phyloP scores from a whole-genome alignment of 169 alveolate genomes.

The Cytauxzoon felis region DNA sequence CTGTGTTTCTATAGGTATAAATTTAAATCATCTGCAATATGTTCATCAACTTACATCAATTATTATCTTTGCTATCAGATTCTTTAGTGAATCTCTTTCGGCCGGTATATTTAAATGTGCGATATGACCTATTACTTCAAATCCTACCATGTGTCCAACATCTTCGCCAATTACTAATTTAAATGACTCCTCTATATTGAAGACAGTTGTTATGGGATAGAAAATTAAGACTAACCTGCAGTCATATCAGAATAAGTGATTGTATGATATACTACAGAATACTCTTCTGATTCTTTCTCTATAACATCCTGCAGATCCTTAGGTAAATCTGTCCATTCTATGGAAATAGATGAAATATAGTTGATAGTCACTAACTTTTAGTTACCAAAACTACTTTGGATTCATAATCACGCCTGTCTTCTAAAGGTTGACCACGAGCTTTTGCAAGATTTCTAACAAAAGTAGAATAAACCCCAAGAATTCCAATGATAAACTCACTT shows the following conservation, averaged over 20 bases:
- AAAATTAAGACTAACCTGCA: neutral
- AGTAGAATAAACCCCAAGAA: neutral
- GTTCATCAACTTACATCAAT: conserved; percentile 64
- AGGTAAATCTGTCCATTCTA: conserved; percentile 10
- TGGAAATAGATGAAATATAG: neutral
- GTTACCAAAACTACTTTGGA: neutral
- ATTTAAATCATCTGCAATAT: neutral
- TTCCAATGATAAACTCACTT: too few species aligned
- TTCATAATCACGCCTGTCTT: too few species aligned
- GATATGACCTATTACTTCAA: conserved; percentile 86
- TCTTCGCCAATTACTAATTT: conserved; percentile 62
- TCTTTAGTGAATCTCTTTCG: conserved; percentile 72
- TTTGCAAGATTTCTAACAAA: conserved; percentile 8
- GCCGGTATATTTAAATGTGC: conserved; percentile 86
- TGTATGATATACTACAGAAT: conserved; percentile 1
- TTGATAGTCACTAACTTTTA: conserved; percentile 1
- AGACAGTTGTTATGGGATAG: neutral
- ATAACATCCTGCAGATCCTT: conserved; percentile 1
- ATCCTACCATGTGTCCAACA: conserved; percentile 75
- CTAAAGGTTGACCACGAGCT: too few species aligned
- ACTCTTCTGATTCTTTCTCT: neutral
- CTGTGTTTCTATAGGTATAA: conserved; percentile 71
- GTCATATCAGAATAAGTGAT: conserved; percentile 5
- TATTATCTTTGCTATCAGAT: conserved; percentile 79
- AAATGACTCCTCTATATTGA: conserved; percentile 65